phyloP scores from a whole-genome alignment of 2,329 filamentous ascomycete genomes.

The Ophiostoma angusticollis region DNA sequence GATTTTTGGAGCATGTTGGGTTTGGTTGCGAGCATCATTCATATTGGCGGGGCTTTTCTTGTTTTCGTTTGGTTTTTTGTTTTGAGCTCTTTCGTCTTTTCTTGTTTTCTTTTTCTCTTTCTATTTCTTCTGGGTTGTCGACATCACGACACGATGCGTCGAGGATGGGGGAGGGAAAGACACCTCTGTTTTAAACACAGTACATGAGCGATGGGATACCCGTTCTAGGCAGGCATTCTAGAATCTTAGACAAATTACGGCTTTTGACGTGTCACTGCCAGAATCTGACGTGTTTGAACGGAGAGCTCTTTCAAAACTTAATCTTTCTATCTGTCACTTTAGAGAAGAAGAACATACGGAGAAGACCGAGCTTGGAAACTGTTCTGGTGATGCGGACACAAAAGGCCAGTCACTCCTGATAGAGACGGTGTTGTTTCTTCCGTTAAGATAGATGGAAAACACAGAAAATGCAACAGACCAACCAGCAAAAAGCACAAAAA shows the following conservation, averaged over 20 bases:
- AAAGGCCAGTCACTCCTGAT: no score
- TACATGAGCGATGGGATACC: conserved; percentile 1
- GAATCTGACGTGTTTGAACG: no score
- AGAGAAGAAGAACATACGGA: neutral
- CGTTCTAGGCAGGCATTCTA: neutral
- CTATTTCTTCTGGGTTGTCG: neutral
- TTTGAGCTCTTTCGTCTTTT: neutral
- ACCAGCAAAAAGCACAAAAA: neutral
- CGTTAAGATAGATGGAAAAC: no score
- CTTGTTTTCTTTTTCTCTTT: neutral
- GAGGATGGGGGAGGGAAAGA: no score
- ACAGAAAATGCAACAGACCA: conserved; percentile 2
- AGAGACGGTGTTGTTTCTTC: no score
- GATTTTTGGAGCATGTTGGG: no score
- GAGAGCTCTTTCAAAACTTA: neutral
- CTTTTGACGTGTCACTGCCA: no score
- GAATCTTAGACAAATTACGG: no score
- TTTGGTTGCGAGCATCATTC: neutral
- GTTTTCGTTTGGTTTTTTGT: neutral
- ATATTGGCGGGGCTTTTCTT: conserved; percentile 5
- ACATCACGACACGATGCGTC: no score
- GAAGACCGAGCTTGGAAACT: no score
- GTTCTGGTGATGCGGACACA: no score
- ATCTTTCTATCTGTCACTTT: neutral
- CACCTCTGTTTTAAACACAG: no score